Base-by-base conservation (phyloP, 768 basidiomycete genomes). In the Asterophora lycoperdoides region DNA sequence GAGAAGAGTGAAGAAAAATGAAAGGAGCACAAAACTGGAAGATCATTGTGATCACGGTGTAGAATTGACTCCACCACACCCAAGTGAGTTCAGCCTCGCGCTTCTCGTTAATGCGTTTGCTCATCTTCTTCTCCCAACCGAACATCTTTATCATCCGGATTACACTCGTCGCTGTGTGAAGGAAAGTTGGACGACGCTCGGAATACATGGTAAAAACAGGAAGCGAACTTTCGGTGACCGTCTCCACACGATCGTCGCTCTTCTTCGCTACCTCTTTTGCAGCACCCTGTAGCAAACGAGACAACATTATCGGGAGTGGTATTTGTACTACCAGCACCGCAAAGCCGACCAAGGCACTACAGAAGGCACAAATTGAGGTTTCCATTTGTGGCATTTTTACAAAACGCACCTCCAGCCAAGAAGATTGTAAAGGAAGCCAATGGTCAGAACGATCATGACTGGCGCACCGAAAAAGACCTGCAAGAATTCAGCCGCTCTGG, bases 121-220 rank as follows among this genome's bases (percentile, higher is more conserved):
- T 67, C 57, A 84, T 75, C 33, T 76, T 72, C 49, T 74, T 72
- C 70, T 82, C 75, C 75, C 86, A 77, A 8, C 74, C 86, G 56
- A 88, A 86, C 46, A 86, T 68, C 64, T 88, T 86, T 58, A 85
- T 68, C 78, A 85, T 84, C 9, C 83, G 73, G 7, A 83, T 64
- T 18, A 79, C 74, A 48, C 72, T 75, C 56, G 81, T 68, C 2
- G 72, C 81, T 81, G 42, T 1, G 3, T 15, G 29, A 64, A 69
- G 13, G 66, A 68, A 23, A 19, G 38, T 46, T 33, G 38, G 36
- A 47, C 37, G 49, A 8, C 11, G 38, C 23, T 33, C 44, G 28
- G 44, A n/a, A 4, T 36, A 36, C 30, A 23, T 44, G n/a, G 35
- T 32, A 11, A 45, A 17, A 5, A 57, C 55, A 30, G 59, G 59